Base-by-base conservation (phyloP, 2,329 filamentous ascomycete genomes). In the Neofusicoccum laricinum region DNA sequence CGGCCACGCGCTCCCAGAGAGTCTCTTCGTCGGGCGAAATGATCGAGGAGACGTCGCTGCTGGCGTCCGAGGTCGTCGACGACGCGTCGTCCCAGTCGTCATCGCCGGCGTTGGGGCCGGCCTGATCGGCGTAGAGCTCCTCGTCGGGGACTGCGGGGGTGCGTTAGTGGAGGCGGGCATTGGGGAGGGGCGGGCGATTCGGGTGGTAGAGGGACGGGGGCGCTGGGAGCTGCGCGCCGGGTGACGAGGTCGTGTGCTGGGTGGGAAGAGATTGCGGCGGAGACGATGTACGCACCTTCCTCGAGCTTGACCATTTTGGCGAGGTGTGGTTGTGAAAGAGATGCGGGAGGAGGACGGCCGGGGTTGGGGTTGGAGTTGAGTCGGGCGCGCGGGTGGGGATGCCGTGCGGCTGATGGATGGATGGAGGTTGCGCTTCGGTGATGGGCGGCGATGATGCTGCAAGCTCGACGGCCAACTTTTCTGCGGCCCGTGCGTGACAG, bases 281-380 rank as follows among this genome's bases (percentile, higher is more conserved):
- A 25, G 12, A n/a, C 10, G 43, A 55, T 19, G 25, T 30, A 48
- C 61, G 41, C n/a, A 64, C 63, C 63, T 84, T 98, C 94, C 77
- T 92, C 91, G 76, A 98, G 91, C 81, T 94, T 92, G 79, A 98
- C 94, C 94, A 98, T 97, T 73, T 79, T 88, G 80, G 65, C 69
- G 67, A 14, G 61, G 10, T 63, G 41, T n/a, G 25, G n/a, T 57
- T 7, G 50, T 15, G 30, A n/a, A 25, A 14, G 34, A 32, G 34
- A 14, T 43, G n/a, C 14, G 15, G 43, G 6, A 17, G 40, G 17
- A 25, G 30, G 25, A 15, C 7, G 49, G 17, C n/a, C n/a, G 38
- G 49, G 19, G 32, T 19, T 55, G 58, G 19, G 17, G 32, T 48
- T n/a, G 30, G 15, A 19, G n/a, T n/a, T n/a, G n/a, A 36, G 14